Percentiles rank a stretch among this genome's conserved stretches.
Conservation (phyloP, 352 stramenopile species). For the Phytophthora agathidicida region DNA sequence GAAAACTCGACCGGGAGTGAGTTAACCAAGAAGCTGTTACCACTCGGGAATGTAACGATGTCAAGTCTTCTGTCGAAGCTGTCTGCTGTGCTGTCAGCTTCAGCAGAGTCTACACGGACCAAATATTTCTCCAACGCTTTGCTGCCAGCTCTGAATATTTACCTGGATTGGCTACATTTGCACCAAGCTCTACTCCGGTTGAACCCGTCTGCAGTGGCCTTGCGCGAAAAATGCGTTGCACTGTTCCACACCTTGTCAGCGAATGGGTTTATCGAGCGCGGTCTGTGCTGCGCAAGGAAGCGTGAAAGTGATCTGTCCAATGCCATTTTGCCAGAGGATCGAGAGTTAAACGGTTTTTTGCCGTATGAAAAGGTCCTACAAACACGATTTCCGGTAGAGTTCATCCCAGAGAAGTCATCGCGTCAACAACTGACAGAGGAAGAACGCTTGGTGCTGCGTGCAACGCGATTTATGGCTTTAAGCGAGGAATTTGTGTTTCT, state of each 20-base stretch:
- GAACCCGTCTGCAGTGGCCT: constrained; percentile 5
- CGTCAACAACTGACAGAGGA: constrained; percentile 15
- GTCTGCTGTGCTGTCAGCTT: constrained; percentile 13
- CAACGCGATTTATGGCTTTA: constrained; percentile 26
- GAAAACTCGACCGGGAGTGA: background rate
- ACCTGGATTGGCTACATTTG: constrained; percentile 46
- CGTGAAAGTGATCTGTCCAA: constrained; percentile 13
- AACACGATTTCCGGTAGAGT: constrained; percentile 7
- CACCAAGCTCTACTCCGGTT: constrained; percentile 25
- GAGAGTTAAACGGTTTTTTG: constrained; percentile 48
- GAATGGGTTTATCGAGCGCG: constrained; percentile 29
- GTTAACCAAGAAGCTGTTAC: constrained; percentile 5
- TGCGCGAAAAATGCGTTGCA: constrained; percentile 15
- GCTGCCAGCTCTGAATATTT: constrained; percentile 44
- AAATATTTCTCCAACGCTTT: constrained; percentile 45
- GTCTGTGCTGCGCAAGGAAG: constrained; percentile 23
- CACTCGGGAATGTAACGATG: constrained; percentile 7
- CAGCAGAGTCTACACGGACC: constrained; percentile 18
- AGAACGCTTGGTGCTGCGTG: constrained; percentile 25
- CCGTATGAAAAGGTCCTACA: constrained; percentile 20
- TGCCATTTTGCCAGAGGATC: constrained; percentile 43
- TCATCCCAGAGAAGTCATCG: background rate
- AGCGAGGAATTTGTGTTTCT: constrained; percentile 34
- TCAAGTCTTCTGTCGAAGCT: constrained; percentile 23
- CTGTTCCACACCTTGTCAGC: constrained; percentile 25